Evolutionary conservation across 495 filamentous ascomycete species (phyloP).

Genomic region (Daldinia grandis): DNA sequence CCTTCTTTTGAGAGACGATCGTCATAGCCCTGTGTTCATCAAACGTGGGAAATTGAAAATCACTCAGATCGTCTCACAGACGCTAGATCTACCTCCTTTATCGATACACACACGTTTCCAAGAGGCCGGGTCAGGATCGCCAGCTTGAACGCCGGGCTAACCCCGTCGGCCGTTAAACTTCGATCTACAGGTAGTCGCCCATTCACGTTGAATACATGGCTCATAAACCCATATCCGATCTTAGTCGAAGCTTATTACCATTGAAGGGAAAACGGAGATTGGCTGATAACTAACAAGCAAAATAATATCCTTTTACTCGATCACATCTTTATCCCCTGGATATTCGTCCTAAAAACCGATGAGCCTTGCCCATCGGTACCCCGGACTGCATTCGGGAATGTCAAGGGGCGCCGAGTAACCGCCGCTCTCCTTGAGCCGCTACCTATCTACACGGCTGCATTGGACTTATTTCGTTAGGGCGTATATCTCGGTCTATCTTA

Average conservation of each 20-base stretch:
- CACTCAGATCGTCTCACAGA: slow-evolving; percentile 5
- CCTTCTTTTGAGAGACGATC: slow-evolving; percentile 4
- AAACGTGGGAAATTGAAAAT: neutral
- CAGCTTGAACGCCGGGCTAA: slow-evolving; percentile 24
- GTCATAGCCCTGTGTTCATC: neutral
- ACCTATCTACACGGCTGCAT: slow-evolving; percentile 9
- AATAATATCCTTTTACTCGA: neutral
- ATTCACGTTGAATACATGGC: slow-evolving; percentile 5
- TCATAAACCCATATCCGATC: neutral
- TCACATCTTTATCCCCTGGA: slow-evolving; percentile 19
- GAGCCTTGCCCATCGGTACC: slow-evolving; percentile 16
- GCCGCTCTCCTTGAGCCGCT: slow-evolving; percentile 25
- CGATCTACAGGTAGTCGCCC: slow-evolving; percentile 8
- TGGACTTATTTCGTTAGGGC: slow-evolving; percentile 5
- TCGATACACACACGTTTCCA: slow-evolving; percentile 27
- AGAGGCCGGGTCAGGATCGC: slow-evolving; percentile 28
- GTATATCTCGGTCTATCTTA: slow-evolving; percentile 23
- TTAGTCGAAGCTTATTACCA: slow-evolving; percentile 7
- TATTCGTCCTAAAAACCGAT: slow-evolving; percentile 7
- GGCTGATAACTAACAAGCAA: slow-evolving; percentile 11
- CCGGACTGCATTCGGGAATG: slow-evolving; percentile 31
- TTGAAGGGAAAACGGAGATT: slow-evolving; percentile 3
- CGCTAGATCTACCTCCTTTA: slow-evolving; percentile 6
- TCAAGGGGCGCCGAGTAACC: slow-evolving; percentile 36
- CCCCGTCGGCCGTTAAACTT: slow-evolving; percentile 16